Base-by-base conservation (phyloP, 805 yeast species). In the Suhomyces faveliae region DNA sequence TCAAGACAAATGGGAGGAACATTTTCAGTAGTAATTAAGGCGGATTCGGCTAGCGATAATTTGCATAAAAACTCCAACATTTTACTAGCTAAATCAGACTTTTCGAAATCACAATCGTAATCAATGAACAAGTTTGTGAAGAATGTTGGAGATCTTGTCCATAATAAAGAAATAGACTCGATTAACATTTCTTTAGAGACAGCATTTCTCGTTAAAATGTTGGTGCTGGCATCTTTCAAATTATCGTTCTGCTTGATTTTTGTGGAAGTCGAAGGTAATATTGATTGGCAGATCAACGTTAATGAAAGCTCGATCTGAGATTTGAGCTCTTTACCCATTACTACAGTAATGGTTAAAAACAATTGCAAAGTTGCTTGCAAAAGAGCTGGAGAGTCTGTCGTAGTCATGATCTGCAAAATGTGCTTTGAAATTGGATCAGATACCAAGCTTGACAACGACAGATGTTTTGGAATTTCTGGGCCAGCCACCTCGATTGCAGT, bases 1-100 rank as follows among this genome's bases (percentile, higher is more conserved):
- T 94, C 98, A 44, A 94, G 71, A 58, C 98, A 92, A 6, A 90
- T 78, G 0, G 98, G 97, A 0, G 99, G 98, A 1, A 92, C 96
- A 58, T 80, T 85, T 35, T 87, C 88, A 0, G 96, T 87, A 0
- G 96, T 84, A 56, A 78, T 73, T 8, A 76, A 57, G 0, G 97
- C 96, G 9, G 92, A 79, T 60, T 90, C 96, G 0, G 98, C 96
- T 39, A 89, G 77, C 0, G 97, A 84, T 25, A 90, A 71, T 44
- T 85, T 79, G 46, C 96, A 83, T 46, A 94, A 73, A 40, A 85
- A 79, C 40, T 85, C 85, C 37, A 94, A 63, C 22, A 88, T 68
- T 33, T 81, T 79, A 19, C 78, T 77, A 12, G 92, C 77, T 47
- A 95, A 67, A 62, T 94, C 97, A 1, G 85, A 77, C 54, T 92